A percentile compares a stretch with the other conserved stretches of the same genome.
These are phyloP conservation scores for Backusella liffmaniae DNA, from an alignment of 192 early-diverging fungal genomes.

Conservation along the genomic window DNA sequence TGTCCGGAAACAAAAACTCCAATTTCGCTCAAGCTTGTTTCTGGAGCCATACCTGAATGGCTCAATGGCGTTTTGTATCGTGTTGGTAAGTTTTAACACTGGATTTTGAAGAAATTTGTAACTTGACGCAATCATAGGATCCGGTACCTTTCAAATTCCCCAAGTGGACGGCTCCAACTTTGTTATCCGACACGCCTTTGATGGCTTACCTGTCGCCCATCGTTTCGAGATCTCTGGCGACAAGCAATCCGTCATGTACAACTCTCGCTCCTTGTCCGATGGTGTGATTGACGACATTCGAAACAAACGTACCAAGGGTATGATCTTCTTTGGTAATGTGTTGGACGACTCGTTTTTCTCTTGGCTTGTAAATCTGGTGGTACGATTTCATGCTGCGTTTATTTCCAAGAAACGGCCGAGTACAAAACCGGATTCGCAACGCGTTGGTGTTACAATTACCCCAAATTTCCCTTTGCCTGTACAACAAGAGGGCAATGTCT, in stretches of 20 bases:
- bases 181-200: conserved; percentile 35
- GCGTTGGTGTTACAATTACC: conserved; percentile 30
- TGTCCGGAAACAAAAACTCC: conserved; percentile 38
- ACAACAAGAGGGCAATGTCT: background rate
- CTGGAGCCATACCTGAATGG: conserved; percentile 49
- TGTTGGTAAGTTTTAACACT: conserved; percentile 28
- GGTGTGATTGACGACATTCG: conserved; percentile 13
- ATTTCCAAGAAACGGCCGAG: background rate
- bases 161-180: conserved; percentile 20
- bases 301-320: background rate
- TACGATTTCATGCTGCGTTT: background rate
- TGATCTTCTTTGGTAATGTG: conserved; percentile 27
- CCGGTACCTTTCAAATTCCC: conserved; percentile 27
- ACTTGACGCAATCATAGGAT: conserved; percentile 3
- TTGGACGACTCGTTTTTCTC: background rate
- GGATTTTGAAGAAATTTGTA: background rate
- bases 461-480: conserved; percentile 35
- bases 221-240: conserved; percentile 25
- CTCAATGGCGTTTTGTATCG: conserved; percentile 50
- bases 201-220: conserved; percentile 29
- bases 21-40: conserved; percentile 22
- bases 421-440: background rate
- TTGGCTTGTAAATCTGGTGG: background rate
- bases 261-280: conserved; percentile 27
- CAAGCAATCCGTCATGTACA: conserved; percentile 16